Evolutionary conservation across 805 yeast species (phyloP), one percentile per base, ranked within the genome.

Genomic region (Candida anglica): DNA sequence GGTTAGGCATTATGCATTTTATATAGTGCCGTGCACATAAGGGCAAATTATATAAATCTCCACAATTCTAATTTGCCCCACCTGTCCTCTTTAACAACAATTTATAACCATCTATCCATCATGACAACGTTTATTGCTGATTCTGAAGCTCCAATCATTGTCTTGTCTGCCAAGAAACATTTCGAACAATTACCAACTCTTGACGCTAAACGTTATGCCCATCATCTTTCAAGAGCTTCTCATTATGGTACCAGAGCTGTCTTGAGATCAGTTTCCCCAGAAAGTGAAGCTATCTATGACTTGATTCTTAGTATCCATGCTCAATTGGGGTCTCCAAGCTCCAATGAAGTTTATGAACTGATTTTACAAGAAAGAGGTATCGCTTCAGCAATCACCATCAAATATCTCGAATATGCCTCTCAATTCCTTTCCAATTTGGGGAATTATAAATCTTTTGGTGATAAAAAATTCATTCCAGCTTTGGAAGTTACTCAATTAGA

Each of bases 361-460:
- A 47, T 46, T 17, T 48, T 73, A 19, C 46, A 52, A 11, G 44
- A 47, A 8, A 50, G 24, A 18, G 32, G 10, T 19, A 22, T 19
- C n/a, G n/a, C 28, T 18, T 41, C 32, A 19, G 41, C 18, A 27
- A 56, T 55, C 6, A 64, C 66, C 13, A 52, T 59, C 27, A 52
- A 55, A 14, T 85, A 82, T 53, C 62, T 86, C 54, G 86, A 81
- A 51, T 86, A 76, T 55, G 82, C 80, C 19, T 81, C 87, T 26
- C 91, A 84, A 63, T 79, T 84, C 50, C 63, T 84, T 41, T 66
- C 80, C 24, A 84, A 84, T 57, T 66, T 80, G 55, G 93, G 93
- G 44, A 84, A 84, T 51, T 84, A 75, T 62, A 87, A 82, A 60
- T 81, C 93, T 1, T 87, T 87, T 56, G 96, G 96, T 44, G 96